These are phyloP conservation scores for Malassezia brasiliensis DNA, from an alignment of 1,284 basidiomycete genomes.

Conservation along the genomic window DNA sequence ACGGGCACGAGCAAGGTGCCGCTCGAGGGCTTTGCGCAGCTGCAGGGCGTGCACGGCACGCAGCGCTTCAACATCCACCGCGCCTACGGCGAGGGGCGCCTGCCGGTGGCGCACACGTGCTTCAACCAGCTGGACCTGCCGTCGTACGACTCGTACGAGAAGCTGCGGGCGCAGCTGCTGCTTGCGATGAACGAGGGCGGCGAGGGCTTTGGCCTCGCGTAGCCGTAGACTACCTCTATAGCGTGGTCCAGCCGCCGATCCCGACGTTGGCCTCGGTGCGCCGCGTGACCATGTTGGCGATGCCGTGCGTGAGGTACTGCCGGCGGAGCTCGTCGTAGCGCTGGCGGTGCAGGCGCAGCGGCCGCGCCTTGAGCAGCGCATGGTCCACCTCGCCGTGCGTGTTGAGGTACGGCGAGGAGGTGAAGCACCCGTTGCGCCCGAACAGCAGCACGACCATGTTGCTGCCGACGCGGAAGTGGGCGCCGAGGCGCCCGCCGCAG, in stretches of 20 bases:
- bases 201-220: constrained; percentile 48
- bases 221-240: constrained; percentile 51
- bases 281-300: constrained; percentile 80
- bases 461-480: constrained; percentile 84
- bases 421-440: constrained; percentile 76
- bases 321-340: constrained; percentile 87
- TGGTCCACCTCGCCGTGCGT: constrained; percentile 87
- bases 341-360: constrained; percentile 74
- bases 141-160: constrained; percentile 45
- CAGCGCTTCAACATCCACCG: constrained; percentile 95
- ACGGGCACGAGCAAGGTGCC: constrained; percentile 86
- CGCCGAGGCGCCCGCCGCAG: constrained; percentile 80
- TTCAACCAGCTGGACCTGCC: constrained; percentile 50
- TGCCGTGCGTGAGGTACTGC: constrained; percentile 76
- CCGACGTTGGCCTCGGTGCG: constrained; percentile 69
- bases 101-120: constrained; percentile 84
- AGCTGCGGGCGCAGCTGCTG: constrained; percentile 23
- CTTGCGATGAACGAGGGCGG: constrained; percentile 47
- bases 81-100: constrained; percentile 74
- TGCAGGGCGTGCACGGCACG: constrained; percentile 85
- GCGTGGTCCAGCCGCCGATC: constrained; percentile 80
- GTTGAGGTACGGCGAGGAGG: constrained; percentile 83
- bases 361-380: constrained; percentile 75
- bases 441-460: constrained; percentile 88
- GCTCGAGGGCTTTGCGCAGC: constrained; percentile 78